These are phyloP conservation scores for Plasmodium falciparum DNA, from an alignment of 169 alveolate genomes.

Conservation along the genomic window DNA sequence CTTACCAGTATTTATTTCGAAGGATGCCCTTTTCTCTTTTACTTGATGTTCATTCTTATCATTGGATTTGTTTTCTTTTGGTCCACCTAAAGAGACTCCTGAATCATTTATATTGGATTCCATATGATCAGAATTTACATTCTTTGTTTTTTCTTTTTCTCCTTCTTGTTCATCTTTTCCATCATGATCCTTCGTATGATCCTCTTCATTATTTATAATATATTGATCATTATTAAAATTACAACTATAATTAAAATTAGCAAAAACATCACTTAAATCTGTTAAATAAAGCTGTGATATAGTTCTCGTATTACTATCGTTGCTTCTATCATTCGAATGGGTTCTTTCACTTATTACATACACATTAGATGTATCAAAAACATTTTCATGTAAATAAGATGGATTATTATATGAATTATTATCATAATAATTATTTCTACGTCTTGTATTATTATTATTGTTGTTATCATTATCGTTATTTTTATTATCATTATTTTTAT, in stretches of 20 bases:
- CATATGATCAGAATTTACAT: background rate
- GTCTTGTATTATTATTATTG: background rate
- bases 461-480: background rate
- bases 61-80: background rate
- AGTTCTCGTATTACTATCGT: background rate
- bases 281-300: background rate
- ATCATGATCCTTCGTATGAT: too few relatives aligned
- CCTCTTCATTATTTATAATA: background rate
- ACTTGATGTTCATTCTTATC: background rate
- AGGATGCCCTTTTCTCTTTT: background rate
- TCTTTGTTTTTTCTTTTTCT: background rate
- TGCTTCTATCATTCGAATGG: background rate
- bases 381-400: conserved; percentile 2
- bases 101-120: background rate
- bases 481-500: background rate
- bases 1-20: conserved; percentile 4
- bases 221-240: background rate
- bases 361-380: background rate
- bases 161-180: background rate
- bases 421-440: background rate
- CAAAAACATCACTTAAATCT: background rate
- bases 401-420: background rate
- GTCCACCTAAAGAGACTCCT: background rate
- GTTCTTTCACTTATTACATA: background rate
- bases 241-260: background rate